A percentile compares a stretch with the other conserved stretches of the same genome.
Conservation (phyloP, 139 green algal genomes). For the Haematococcus lacustris region DNA sequence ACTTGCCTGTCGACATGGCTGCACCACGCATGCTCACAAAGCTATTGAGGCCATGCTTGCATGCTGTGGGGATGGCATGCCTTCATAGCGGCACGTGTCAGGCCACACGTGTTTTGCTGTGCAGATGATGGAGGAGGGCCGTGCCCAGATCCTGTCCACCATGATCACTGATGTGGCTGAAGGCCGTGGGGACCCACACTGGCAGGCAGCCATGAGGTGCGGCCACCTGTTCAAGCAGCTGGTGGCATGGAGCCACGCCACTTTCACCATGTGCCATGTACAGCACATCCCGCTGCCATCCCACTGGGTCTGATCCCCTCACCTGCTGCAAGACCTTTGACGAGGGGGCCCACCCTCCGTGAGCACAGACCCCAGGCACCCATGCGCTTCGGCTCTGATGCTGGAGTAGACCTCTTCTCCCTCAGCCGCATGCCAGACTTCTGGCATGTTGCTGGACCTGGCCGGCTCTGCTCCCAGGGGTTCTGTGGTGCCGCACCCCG, state of each 20-base stretch:
- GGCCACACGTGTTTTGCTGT: neutral
- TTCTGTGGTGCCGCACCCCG: conserved; percentile 24
- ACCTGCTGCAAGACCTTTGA: neutral
- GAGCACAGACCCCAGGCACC: neutral
- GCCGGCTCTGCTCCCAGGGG: conserved; percentile 15
- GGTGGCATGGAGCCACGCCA: neutral
- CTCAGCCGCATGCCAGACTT: neutral
- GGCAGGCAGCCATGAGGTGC: conserved; percentile 34
- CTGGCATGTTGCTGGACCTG: neutral
- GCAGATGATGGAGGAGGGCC: conserved; percentile 13
- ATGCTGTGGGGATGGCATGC: neutral
- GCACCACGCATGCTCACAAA: neutral
- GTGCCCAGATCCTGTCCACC: conserved; percentile 18
- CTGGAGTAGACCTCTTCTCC: neutral
- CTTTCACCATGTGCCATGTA: too few relatives aligned
- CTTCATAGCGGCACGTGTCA: neutral
- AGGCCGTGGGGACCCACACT: conserved; percentile 26
- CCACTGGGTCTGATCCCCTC: neutral
- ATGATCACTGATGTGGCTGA: conserved; percentile 32
- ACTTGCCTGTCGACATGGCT: neutral
- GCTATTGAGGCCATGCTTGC: neutral
- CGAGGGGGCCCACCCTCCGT: neutral
- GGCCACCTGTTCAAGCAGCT: neutral
- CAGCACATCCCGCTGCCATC: neutral
- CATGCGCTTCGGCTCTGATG: neutral